Conservation (phyloP, 257 asterid species). For the Rhazya stricta region DNA sequence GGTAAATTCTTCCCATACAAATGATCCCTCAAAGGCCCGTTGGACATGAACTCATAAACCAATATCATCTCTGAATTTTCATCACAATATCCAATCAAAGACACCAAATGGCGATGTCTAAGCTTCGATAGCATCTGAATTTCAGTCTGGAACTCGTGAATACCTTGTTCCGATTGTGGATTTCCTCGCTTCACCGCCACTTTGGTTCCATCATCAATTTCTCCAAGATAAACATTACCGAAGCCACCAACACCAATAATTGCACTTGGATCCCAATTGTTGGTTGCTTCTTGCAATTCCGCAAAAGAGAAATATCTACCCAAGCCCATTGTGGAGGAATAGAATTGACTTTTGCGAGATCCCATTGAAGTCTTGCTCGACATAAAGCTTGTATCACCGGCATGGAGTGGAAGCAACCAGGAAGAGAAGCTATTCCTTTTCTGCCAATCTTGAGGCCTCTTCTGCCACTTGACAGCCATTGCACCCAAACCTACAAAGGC, state of each 20-base stretch:
- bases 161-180: constrained; percentile 94
- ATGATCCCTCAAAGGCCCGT: constrained; percentile 84
- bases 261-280: constrained; percentile 55
- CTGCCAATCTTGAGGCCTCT: constrained; percentile 89
- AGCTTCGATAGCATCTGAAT: constrained; percentile 87
- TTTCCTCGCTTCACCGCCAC: constrained; percentile 90
- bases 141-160: constrained; percentile 85
- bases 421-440: constrained; percentile 77
- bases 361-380: constrained; percentile 36
- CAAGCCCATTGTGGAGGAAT: constrained; percentile 39
- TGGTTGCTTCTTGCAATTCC: constrained; percentile 71
- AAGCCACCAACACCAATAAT: constrained; percentile 91
- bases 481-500: constrained; percentile 86
- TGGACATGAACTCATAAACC: constrained; percentile 83
- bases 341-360: constrained; percentile 48
- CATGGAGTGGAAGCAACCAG: constrained; percentile 74
- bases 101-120: constrained; percentile 84
- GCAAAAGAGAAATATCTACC: constrained; percentile 46
- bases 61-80: constrained; percentile 85
- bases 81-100: constrained; percentile 86
- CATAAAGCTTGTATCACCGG: constrained; percentile 49
- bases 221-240: constrained; percentile 72
- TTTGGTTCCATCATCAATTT: constrained; percentile 61
- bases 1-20: constrained; percentile 49
- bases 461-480: constrained; percentile 90